Evolutionary conservation across 768 basidiomycete genomes (phyloP), one percentile per base, ranked within the genome.

Genomic region (Lentinula raphanica): DNA sequence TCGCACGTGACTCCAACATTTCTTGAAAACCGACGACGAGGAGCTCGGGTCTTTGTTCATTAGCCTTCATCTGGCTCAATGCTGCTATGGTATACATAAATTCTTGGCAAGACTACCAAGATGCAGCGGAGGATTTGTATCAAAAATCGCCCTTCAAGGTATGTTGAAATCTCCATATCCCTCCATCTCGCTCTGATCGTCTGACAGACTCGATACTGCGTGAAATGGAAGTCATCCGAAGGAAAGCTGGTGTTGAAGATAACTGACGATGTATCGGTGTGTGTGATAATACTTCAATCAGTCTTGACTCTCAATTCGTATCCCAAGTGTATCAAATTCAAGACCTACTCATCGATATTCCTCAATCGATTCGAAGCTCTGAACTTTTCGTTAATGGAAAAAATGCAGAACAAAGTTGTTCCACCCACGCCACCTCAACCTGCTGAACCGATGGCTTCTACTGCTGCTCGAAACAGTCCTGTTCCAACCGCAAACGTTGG

Each of bases 281-380:
- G 90, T 79, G 38, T 8, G 5, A 23, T 28, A 5, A 28, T 28
- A 29, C 13, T 31, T 17, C 21, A 58, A 28, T 17, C 40, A 13
- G 21, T 17, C 8, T 32, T 56, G 44, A 19, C 59, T 36, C 17
- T 23, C 15, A 49, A 45, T 48, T 17, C 46, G 17, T 40, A 25
- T n/a, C 55, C 46, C 5, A 69, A 98, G 96, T 96, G 94, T 70
- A 79, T 98, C 64, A 97, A 95, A 72, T 98, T 96, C 79, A 94
- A 95, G 72, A 96, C 95, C 1, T 86, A 88, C 65, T 97, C 94
- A 2, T 92, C 91, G 51, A 87, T 96, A 68, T 93, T 92, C 74
- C 86, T 98, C 62, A 97, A 98, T 79, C 90, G 95, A 64, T 98
- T 98, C 74, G 94, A 98, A 72, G 81, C 87, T 6, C 80, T 98